Conservation (phyloP, 495 filamentous ascomycete genomes). For the Penicillium odoratum region DNA sequence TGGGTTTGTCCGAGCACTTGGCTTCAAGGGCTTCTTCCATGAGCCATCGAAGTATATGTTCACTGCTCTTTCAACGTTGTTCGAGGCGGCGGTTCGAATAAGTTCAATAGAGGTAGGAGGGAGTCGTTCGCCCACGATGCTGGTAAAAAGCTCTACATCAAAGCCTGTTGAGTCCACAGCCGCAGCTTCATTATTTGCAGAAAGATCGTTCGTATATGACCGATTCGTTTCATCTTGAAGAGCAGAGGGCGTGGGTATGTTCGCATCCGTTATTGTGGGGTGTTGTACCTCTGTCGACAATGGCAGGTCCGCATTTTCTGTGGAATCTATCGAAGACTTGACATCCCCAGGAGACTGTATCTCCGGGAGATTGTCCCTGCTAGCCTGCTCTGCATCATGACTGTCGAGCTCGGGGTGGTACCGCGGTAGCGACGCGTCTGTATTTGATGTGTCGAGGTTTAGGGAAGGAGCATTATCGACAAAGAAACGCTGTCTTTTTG, state of each 20-base stretch:
- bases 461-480: slow-evolving; percentile 41
- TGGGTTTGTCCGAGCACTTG: slow-evolving; percentile 8
- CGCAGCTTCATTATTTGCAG: not conserved
- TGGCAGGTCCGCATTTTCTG: not conserved
- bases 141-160: slow-evolving; percentile 66
- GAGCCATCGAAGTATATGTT: slow-evolving; percentile 94
- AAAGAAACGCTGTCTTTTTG: slow-evolving; percentile 83
- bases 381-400: not conserved
- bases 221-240: not conserved
- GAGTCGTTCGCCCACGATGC: slow-evolving; percentile 69
- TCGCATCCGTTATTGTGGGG: not conserved
- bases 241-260: not conserved
- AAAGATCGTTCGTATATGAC: not conserved
- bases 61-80: slow-evolving; percentile 66
- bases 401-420: slow-evolving; percentile 8
- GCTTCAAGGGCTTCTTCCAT: slow-evolving; percentile 60
- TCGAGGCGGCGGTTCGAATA: slow-evolving; percentile 59
- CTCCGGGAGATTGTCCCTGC: slow-evolving; percentile 1
- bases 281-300: not conserved
- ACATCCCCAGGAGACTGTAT: not conserved
- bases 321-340: not conserved
- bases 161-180: slow-evolving; percentile 45
- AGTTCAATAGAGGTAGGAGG: slow-evolving; percentile 46
- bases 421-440: slow-evolving; percentile 28
- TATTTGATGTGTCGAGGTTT: slow-evolving; percentile 1